phyloP scores from a whole-genome alignment of 768 basidiomycete species.

The Epithele typhae region DNA sequence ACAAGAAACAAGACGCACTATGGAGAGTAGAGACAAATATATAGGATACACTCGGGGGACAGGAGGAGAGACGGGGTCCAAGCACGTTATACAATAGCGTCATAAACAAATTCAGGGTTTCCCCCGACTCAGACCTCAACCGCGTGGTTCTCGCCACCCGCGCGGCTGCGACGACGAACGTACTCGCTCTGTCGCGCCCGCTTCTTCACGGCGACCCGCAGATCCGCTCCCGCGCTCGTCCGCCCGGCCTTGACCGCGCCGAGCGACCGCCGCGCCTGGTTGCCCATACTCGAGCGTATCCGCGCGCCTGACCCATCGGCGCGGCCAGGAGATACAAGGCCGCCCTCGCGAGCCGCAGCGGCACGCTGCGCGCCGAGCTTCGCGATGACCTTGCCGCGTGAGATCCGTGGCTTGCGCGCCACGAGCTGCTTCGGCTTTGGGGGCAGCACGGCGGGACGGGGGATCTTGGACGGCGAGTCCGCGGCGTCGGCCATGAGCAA shows the following conservation, averaged over 20 bases:
- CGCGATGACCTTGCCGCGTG: slow-evolving; percentile 77
- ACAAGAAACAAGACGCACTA: neutral
- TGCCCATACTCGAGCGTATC: slow-evolving; percentile 46
- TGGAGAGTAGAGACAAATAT: neutral
- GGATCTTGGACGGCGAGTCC: slow-evolving; percentile 13
- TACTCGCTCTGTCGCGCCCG: slow-evolving; percentile 75
- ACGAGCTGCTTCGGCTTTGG: slow-evolving; percentile 29
- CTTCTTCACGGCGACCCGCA: slow-evolving; percentile 67
- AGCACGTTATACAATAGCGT: slow-evolving; percentile 8
- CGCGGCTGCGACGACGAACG: slow-evolving; percentile 44
- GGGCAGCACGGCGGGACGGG: slow-evolving; percentile 14
- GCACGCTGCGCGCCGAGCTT: slow-evolving; percentile 70
- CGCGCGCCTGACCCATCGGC: slow-evolving; percentile 14
- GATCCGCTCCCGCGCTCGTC: slow-evolving; percentile 24
- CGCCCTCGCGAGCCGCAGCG: slow-evolving; percentile 30
- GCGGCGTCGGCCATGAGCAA: slow-evolving; percentile 19
- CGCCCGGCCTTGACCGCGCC: slow-evolving; percentile 26
- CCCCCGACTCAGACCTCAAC: neutral
- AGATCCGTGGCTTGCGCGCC: slow-evolving; percentile 70
- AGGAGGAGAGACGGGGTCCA: too few species aligned
- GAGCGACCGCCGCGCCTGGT: slow-evolving; percentile 25
- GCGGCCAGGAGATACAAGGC: slow-evolving; percentile 10
- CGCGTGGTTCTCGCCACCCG: slow-evolving; percentile 6
- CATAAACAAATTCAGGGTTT: slow-evolving; percentile 6
- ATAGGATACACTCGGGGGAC: neutral